A percentile compares a stretch with the other conserved stretches of the same genome.
Conservation (phyloP, 805 yeast genomes). For the Candida sphagnicola region DNA sequence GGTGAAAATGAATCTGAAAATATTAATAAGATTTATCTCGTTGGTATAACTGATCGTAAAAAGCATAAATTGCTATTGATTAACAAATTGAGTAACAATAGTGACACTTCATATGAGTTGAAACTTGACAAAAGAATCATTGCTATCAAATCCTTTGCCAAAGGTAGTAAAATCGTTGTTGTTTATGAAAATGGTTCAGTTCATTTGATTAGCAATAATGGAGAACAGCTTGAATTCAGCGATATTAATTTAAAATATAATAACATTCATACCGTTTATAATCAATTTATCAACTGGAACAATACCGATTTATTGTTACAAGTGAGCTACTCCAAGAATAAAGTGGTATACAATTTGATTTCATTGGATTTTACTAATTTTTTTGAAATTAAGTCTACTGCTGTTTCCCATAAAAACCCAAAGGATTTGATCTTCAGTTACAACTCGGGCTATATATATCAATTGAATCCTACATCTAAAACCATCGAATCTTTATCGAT, state of each 20-base stretch:
- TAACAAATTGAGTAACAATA: constrained; percentile 8
- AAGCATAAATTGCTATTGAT: constrained; percentile 22
- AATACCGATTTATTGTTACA: constrained; percentile 4
- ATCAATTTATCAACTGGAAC: constrained; percentile 6
- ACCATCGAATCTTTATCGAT: constrained; percentile 20
- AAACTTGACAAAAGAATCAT: constrained; percentile 10
- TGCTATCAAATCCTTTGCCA: constrained; percentile 20
- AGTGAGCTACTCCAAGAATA: constrained; percentile 2
- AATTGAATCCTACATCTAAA: constrained; percentile 13
- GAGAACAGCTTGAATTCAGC: constrained; percentile 11
- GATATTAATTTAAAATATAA: neutral
- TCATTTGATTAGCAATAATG: constrained; percentile 7
- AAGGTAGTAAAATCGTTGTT: constrained; percentile 20
- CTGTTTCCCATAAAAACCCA: constrained; percentile 3
- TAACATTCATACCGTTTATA: constrained; percentile 1
- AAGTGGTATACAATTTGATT: constrained; percentile 19
- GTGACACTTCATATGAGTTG: constrained; percentile 7
- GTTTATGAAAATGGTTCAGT: constrained; percentile 13
- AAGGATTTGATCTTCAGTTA: constrained; percentile 15
- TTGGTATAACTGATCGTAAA: constrained; percentile 38
- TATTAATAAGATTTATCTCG: constrained; percentile 22
- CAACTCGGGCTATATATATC: constrained; percentile 22
- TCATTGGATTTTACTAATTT: constrained; percentile 18
- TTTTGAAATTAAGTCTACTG: constrained; percentile 18
- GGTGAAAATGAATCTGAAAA: neutral